These are phyloP conservation scores for Heliamphora pulchella DNA, from an alignment of 179 eudicot genomes.

Conservation along the genomic window DNA sequence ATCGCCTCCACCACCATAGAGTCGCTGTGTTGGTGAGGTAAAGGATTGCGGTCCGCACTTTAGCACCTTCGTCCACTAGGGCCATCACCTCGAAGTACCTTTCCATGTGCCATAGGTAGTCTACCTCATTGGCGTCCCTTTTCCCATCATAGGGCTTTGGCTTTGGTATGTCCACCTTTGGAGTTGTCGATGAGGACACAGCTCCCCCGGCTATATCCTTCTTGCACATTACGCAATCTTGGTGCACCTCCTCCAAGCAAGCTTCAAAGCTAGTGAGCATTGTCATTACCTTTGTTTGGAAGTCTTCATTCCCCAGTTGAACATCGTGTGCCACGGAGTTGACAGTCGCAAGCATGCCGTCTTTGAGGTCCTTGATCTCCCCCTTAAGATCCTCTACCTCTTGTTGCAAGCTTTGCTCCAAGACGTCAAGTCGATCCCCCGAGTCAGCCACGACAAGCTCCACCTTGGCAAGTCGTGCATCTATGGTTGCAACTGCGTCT, in stretches of 20 bases:
- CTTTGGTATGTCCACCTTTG: no score
- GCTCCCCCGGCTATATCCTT: background rate
- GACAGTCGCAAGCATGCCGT: background rate
- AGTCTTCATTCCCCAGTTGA: background rate
- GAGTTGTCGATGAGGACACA: no score
- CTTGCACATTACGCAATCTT: background rate
- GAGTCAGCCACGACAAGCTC: background rate
- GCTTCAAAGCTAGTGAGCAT: background rate
- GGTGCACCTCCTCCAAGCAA: background rate
- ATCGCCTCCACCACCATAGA: no score
- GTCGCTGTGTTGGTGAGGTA: no score
- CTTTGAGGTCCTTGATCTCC: background rate
- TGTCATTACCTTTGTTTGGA: constrained; percentile 1
- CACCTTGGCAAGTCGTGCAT: background rate
- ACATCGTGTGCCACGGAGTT: background rate
- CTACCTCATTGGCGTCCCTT: no score
- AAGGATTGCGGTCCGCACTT: no score
- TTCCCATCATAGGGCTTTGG: no score
- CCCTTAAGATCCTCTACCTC: background rate
- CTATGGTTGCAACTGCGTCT: background rate
- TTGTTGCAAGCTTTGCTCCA: background rate
- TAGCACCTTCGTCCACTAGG: no score
- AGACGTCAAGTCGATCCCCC: background rate
- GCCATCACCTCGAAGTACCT: no score
- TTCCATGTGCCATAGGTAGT: no score